These are phyloP conservation scores for Populus hybrid DNA, from an alignment of 441 rosid genomes.

Conservation along the genomic window DNA sequence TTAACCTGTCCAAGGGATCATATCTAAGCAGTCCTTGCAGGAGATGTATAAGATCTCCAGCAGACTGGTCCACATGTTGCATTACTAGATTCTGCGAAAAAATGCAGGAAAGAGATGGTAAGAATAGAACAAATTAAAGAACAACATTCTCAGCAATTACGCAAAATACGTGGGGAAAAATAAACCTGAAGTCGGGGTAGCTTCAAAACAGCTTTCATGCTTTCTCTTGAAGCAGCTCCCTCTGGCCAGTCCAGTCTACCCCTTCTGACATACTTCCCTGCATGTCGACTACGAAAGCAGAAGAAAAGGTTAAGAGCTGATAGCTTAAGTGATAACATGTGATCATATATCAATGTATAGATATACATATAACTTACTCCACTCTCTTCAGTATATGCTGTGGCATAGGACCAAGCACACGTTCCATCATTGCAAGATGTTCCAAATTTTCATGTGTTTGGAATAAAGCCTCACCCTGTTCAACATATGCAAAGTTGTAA, in stretches of 20 bases:
- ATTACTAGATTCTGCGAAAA: constrained; percentile 57
- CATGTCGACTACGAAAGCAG: constrained; percentile 50
- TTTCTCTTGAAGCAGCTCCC: constrained; percentile 74
- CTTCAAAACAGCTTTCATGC: constrained; percentile 69
- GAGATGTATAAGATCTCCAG: constrained; percentile 73
- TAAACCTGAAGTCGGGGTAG: constrained; percentile 76
- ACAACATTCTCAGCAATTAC: neutral
- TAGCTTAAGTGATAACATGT: neutral
- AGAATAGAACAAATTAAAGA: neutral
- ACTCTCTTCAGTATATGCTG: constrained; percentile 67
- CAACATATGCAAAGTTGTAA: neutral
- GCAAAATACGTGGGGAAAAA: neutral
- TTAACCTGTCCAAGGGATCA: constrained; percentile 61
- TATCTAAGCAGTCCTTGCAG: constrained; percentile 67
- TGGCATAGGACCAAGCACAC: constrained; percentile 75
- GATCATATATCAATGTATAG: neutral
- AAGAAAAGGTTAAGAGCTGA: neutral
- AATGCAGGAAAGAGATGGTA: neutral
- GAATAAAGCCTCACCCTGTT: constrained; percentile 84
- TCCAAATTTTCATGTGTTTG: constrained; percentile 91
- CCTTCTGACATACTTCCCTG: constrained; percentile 72
- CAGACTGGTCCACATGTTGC: constrained; percentile 87
- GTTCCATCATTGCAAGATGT: constrained; percentile 93
- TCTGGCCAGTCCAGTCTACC: constrained; percentile 87
- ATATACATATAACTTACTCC: constrained; percentile 39